Evolutionary conservation across 768 basidiomycete species (phyloP), one percentile per base, ranked within the genome.

Genomic region (Termitomyces sp.): DNA sequence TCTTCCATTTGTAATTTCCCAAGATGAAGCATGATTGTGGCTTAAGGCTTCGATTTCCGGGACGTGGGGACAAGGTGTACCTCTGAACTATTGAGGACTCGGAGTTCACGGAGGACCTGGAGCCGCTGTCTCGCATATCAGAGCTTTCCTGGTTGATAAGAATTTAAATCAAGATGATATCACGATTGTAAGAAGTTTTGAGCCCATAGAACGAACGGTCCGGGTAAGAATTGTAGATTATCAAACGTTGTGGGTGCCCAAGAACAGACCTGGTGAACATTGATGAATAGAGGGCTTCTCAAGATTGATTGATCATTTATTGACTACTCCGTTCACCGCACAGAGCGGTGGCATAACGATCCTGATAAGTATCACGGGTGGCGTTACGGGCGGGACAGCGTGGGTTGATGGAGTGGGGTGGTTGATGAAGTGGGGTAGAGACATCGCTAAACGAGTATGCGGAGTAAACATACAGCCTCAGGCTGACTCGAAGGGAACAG

Each of bases 401-500:
- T 36, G 45, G 50, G 45, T 20, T 50, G 51, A 50, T 50, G 52
- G 29, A 57, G 45, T 50, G 52, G 29, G 54, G 56, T 34, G n/a
- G n/a, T n/a, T n/a, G n/a, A n/a, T n/a, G n/a, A n/a, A n/a, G n/a
- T n/a, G 53, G 39, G 42, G 53, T 51, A 24, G 24, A 10, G 13
- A 10, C 18, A 44, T 36, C 41, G 37, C 13, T 9, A n/a, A 31
- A 39, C 34, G 53, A 24, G 22, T 51, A 41, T 58, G 60, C 37
- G 60, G 60, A 53, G 57, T 58, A 54, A 56, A 39, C n/a, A 46
- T 49, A 15, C 16, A n/a, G 22, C 16, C 26, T 36, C 16, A n/a
- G 22, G n/a, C 26, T 36, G 34, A 34, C 22, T 24, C 20, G 5
- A n/a, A 34, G 16, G 5, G n/a, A 48, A 49, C 31, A 49, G 48